phyloP scores from a whole-genome alignment of 805 yeast species.

The Saccharomycodes ludwigii region DNA sequence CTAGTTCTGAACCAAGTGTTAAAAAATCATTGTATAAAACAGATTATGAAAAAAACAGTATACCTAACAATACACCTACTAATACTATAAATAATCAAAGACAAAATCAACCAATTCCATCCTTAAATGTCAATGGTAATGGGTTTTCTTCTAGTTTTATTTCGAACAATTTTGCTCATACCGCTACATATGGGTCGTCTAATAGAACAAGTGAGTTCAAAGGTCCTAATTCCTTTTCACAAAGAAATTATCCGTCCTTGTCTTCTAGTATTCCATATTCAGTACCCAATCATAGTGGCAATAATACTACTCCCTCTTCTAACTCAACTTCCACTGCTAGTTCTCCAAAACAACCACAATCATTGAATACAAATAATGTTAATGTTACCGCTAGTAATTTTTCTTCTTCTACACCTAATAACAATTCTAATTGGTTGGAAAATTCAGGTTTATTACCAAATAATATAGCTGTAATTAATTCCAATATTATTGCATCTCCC shows the following conservation, averaged over 20 bases:
- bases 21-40: constrained; percentile 14
- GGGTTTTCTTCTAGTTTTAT: constrained; percentile 20
- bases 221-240: constrained; percentile 8
- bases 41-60: constrained; percentile 16
- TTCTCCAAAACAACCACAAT: too few relatives aligned
- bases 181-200: constrained; percentile 20
- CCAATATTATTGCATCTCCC: constrained; percentile 63
- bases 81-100: too few relatives aligned
- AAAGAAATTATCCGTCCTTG: constrained; percentile 29
- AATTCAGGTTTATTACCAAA: constrained; percentile 27
- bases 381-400: constrained; percentile 12
- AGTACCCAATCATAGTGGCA: constrained; percentile 41
- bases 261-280: constrained; percentile 57
- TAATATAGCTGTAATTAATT: constrained; percentile 30
- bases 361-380: constrained; percentile 19
- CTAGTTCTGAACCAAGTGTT: constrained; percentile 3
- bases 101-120: constrained; percentile 6
- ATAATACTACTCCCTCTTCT: not conserved
- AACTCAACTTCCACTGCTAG: too few relatives aligned
- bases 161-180: constrained; percentile 24
- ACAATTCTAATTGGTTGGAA: constrained; percentile 24
- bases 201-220: constrained; percentile 2
- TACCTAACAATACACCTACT: constrained; percentile 8
- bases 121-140: constrained; percentile 5
- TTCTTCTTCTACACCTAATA: constrained; percentile 20